These are phyloP conservation scores for Trapa bicornis DNA, from an alignment of 345 rosid species.

Conservation along the genomic window DNA sequence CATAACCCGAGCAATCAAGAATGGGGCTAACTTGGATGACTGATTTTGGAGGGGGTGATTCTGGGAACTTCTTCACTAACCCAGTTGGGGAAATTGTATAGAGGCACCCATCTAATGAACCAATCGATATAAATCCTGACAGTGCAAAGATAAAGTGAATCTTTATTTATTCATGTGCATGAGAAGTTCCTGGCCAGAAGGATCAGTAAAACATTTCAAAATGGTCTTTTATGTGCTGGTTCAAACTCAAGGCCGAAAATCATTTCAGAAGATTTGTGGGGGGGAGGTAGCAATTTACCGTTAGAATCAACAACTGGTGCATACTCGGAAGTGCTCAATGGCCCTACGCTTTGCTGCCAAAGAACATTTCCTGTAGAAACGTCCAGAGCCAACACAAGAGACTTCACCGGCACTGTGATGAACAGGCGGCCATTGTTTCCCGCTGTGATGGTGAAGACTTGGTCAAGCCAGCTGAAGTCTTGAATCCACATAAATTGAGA, in stretches of 20 bases:
- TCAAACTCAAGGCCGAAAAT: not conserved
- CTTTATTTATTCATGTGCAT: not conserved
- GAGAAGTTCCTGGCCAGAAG: not conserved
- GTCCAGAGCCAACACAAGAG: slow-evolving; percentile 49
- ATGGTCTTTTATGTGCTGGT: not conserved
- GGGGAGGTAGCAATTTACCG: slow-evolving; percentile 21
- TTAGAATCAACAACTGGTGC: slow-evolving; percentile 52
- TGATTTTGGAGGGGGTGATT: slow-evolving; percentile 23
- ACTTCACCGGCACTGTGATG: slow-evolving; percentile 36
- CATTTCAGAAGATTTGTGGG: not conserved
- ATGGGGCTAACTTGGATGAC: slow-evolving; percentile 48
- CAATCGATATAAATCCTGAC: slow-evolving; percentile 66
- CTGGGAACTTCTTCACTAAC: slow-evolving; percentile 34
- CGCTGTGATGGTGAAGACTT: slow-evolving; percentile 40
- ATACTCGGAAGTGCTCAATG: slow-evolving; percentile 32
- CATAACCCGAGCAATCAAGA: slow-evolving; percentile 68
- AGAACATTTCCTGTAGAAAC: slow-evolving; percentile 51
- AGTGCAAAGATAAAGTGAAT: not conserved
- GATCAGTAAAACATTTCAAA: not conserved
- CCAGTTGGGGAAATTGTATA: slow-evolving; percentile 77
- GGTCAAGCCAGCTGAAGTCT: slow-evolving; percentile 55
- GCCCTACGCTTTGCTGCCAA: slow-evolving; percentile 64
- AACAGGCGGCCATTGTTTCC: slow-evolving; percentile 72
- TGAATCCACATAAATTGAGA: slow-evolving; percentile 60
- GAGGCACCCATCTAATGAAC: slow-evolving; percentile 71